Base-by-base conservation (phyloP, 2,329 filamentous ascomycete species). In the Onygenales sp. region DNA sequence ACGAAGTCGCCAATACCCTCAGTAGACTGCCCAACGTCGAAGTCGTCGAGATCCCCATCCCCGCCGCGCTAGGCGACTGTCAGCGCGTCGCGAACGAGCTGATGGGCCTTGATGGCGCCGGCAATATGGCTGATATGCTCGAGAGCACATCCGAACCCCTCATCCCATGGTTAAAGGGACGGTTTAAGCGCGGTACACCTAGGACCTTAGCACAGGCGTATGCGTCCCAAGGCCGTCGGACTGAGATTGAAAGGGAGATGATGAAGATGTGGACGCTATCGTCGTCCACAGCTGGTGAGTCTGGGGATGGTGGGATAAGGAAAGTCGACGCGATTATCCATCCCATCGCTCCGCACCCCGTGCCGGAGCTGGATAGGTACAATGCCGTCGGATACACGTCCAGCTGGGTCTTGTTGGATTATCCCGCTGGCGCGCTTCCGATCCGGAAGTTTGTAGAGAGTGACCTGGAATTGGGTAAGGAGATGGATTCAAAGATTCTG, bases 351-450 rank as follows among this genome's bases (percentile, higher is more conserved):
- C 81, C 82, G 2, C 83, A 86, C 64, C 80, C 83, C 0, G 76
- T 83, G 0, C 80, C 82, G 1, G 73, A 76, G 8, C 77, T 83
- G 52, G 83, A 86, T 67, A 70, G 75, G 2, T 86, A 81, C 67
- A 83, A 84, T 62, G 77, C 77, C 0, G 77, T 81, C 0, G 78
- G 81, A 53, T 86, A 85, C 61, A 84, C 82, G 0, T 78, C 74
- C 21, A 75, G 73, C 1, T 84, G 82, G 60, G 81, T 84, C 7
- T 60, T 85, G 52, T 65, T 86, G 21, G 83, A 86, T 62, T 83
- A 81, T 60, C 78, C 83, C 0, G 77, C 82, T 2, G 83, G 78
- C 0, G 67, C 65, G 0, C 57, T 85, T 1, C 82, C 82, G 0
- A 75, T 85, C 0, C 68, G 82, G 2, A 62, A 65, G 1, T 73